phyloP scores from a whole-genome alignment of 306 rosid species.

The Quercus berberidifolia region DNA sequence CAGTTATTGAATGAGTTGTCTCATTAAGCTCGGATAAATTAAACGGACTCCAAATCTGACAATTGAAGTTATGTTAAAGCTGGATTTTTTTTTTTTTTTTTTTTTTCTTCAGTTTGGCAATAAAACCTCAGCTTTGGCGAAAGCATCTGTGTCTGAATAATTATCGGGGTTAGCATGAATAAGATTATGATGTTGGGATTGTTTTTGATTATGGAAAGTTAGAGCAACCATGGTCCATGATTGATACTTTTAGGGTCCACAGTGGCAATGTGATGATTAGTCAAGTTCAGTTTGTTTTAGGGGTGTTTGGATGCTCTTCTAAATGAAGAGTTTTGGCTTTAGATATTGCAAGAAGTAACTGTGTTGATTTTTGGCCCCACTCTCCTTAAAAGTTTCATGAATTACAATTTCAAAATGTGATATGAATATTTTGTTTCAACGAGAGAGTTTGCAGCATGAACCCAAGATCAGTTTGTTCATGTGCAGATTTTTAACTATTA shows the following conservation, averaged over 20 bases:
- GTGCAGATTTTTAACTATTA: background rate
- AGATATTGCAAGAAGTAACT: background rate
- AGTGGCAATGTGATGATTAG: background rate
- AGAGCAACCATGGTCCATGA: background rate
- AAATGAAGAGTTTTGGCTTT: background rate
- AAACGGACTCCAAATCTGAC: background rate
- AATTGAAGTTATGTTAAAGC: background rate
- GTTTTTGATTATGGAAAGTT: too few species aligned
- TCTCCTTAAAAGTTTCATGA: background rate
- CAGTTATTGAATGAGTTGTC: background rate
- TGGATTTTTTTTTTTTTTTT: background rate
- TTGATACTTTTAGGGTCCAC: background rate
- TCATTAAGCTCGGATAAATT: background rate
- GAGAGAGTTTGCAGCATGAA: background rate
- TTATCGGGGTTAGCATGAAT: background rate
- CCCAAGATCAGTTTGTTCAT: background rate
- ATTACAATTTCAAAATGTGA: background rate
- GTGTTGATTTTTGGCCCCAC: background rate
- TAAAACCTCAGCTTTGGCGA: background rate
- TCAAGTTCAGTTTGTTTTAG: background rate
- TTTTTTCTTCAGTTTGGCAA: background rate
- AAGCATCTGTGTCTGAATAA: background rate
- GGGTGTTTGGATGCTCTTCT: background rate
- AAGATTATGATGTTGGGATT: too few species aligned
- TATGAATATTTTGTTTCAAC: background rate